phyloP scores from a whole-genome alignment of 2,329 filamentous ascomycete species.

The Aphanocladium album region DNA sequence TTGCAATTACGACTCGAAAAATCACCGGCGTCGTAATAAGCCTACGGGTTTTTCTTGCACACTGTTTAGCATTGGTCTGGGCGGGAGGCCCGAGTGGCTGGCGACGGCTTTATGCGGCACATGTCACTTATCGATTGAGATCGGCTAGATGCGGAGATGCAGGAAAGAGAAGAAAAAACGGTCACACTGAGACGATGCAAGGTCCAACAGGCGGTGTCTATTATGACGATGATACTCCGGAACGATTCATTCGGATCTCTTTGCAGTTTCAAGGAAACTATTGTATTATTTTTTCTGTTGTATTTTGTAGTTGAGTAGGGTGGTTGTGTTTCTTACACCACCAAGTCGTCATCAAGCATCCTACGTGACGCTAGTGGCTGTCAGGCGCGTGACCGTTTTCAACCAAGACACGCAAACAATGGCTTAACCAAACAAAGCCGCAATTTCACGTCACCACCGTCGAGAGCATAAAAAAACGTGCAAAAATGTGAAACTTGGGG shows the following conservation, averaged over 20 bases:
- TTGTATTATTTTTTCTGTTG: neutral
- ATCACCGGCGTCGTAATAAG: neutral
- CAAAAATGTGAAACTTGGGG: too few relatives aligned
- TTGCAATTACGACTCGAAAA: neutral
- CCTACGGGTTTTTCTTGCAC: neutral
- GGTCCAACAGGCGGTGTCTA: neutral
- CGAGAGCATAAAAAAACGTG: neutral
- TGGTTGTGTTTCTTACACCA: neutral
- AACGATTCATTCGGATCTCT: too few relatives aligned
- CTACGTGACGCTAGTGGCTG: conserved; percentile 7
- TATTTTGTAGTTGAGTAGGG: too few relatives aligned
- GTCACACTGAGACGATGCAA: neutral
- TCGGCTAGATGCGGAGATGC: conserved; percentile 6
- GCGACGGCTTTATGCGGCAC: conserved; percentile 26
- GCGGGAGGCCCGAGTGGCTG: conserved; percentile 9
- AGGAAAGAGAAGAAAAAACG: neutral
- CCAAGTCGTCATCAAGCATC: neutral
- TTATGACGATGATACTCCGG: too few relatives aligned
- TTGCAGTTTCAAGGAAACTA: neutral
- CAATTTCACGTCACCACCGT: neutral
- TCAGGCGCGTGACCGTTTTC: conserved; percentile 7
- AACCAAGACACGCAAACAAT: neutral
- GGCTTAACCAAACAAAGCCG: neutral
- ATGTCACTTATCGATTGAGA: conserved; percentile 19
- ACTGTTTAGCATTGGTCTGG: neutral